Conservation (phyloP, 106 monocot genomes). For the Iris macrosiphon region DNA sequence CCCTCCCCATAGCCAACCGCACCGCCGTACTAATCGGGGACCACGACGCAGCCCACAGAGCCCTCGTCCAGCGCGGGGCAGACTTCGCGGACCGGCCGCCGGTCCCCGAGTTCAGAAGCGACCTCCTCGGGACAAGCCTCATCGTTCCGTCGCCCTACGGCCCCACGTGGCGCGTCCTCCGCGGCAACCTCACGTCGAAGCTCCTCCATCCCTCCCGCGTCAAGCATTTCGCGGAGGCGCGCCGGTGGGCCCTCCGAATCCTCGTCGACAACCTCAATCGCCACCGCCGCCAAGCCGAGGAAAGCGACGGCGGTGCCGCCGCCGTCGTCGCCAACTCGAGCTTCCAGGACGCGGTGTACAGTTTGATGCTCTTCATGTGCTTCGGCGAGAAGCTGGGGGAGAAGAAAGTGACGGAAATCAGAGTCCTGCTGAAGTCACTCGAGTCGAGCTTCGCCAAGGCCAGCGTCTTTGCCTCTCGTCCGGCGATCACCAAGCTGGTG, state of each 20-base stretch:
- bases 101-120: not conserved
- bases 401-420: not conserved
- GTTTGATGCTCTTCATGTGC: constrained; percentile 14
- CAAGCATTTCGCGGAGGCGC: not conserved
- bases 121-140: not conserved
- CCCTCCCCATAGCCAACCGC: constrained; percentile 1
- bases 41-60: constrained; percentile 3
- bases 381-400: constrained; percentile 10
- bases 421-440: not conserved
- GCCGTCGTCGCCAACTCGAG: not conserved
- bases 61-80: constrained; percentile 6
- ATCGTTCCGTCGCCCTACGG: constrained; percentile 14
- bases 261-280: not conserved
- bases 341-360: not conserved
- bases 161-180: constrained; percentile 13
- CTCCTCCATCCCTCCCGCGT: constrained; percentile 6
- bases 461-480: constrained; percentile 2
- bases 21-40: constrained; percentile 16
- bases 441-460: not conserved
- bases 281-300: not conserved
- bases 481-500: not conserved
- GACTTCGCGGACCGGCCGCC: constrained; percentile 13
- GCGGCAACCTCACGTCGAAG: constrained; percentile 11
- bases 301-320: not conserved
- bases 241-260: not conserved